These are phyloP conservation scores for Corymbia citriodora DNA, from an alignment of 441 rosid genomes.

Conservation along the genomic window DNA sequence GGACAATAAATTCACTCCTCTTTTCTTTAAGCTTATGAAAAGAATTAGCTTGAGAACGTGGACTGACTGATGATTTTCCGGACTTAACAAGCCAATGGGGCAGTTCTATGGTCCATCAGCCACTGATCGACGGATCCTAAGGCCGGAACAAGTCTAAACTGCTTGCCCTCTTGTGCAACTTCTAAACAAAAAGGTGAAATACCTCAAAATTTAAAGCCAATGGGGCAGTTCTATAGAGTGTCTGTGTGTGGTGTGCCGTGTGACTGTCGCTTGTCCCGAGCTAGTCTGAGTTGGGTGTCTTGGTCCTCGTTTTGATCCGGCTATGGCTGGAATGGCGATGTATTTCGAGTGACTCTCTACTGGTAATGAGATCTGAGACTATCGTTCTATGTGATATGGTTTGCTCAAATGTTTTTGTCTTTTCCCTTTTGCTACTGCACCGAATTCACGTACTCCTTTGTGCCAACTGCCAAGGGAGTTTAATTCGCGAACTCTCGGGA, in stretches of 20 bases:
- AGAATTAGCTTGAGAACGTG: not conserved
- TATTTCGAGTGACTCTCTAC: not conserved
- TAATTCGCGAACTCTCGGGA: not conserved
- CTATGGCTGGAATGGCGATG: not conserved
- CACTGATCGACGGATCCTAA: not conserved
- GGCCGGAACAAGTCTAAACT: not conserved
- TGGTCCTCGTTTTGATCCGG: not conserved
- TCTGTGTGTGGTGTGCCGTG: not conserved
- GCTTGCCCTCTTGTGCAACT: not conserved
- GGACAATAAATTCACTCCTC: not conserved
- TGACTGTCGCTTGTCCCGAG: not conserved
- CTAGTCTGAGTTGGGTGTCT: not conserved
- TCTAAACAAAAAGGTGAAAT: not conserved
- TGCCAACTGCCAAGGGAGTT: not conserved
- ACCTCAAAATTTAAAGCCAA: not conserved
- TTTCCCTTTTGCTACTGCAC: not conserved
- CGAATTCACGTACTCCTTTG: accelerated
- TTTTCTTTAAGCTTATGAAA: not conserved
- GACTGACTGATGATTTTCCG: not conserved
- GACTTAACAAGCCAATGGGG: not conserved
- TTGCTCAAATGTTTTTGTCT: not conserved
- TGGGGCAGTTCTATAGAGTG: not conserved
- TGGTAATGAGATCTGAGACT: not conserved
- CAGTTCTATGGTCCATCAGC: not conserved
- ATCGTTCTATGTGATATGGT: not conserved